Conservation (phyloP, 108 stramenopile genomes). For the Conticribra weissflogii region DNA sequence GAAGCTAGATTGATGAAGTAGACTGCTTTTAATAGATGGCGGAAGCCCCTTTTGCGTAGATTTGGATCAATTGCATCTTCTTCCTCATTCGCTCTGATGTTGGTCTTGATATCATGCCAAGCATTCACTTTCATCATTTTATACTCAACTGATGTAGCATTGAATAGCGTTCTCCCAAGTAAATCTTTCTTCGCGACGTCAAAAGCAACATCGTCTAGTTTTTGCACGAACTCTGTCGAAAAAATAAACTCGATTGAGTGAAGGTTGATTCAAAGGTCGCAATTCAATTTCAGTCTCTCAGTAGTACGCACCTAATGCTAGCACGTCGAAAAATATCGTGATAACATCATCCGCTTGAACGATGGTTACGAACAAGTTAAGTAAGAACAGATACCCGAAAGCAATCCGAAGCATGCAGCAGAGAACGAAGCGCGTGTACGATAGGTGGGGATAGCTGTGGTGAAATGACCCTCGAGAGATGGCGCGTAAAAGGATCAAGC, state of each 20-base stretch:
- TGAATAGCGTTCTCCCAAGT: constrained; percentile 10
- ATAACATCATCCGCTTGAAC: constrained; percentile 20
- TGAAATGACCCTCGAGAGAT: constrained; percentile 1
- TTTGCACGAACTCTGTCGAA: constrained; percentile 9
- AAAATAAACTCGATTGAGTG: no score
- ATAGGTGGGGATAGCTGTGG: constrained; percentile 2
- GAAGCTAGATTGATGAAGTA: constrained; percentile 19
- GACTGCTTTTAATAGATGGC: constrained; percentile 11
- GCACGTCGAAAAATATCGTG: constrained; percentile 26
- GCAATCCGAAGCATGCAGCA: constrained; percentile 13
- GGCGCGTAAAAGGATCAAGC: constrained; percentile 1
- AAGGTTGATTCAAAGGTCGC: no score
- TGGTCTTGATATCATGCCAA: neutral
- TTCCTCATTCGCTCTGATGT: constrained; percentile 1
- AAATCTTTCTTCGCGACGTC: constrained; percentile 15
- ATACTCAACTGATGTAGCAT: constrained; percentile 10
- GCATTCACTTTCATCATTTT: constrained; percentile 4
- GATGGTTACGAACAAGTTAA: constrained; percentile 17
- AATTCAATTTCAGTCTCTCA: no score
- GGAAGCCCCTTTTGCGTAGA: neutral
- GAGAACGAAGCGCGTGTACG: constrained; percentile 4
- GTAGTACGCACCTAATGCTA: constrained; percentile 10
- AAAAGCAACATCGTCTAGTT: constrained; percentile 28
- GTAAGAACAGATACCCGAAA: constrained; percentile 20
- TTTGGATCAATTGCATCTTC: neutral